Percentiles rank a stretch among this genome's conserved stretches.
These are phyloP conservation scores for Ganoderma lucidum DNA, from an alignment of 1,284 basidiomycete species.

Conservation along the genomic window DNA sequence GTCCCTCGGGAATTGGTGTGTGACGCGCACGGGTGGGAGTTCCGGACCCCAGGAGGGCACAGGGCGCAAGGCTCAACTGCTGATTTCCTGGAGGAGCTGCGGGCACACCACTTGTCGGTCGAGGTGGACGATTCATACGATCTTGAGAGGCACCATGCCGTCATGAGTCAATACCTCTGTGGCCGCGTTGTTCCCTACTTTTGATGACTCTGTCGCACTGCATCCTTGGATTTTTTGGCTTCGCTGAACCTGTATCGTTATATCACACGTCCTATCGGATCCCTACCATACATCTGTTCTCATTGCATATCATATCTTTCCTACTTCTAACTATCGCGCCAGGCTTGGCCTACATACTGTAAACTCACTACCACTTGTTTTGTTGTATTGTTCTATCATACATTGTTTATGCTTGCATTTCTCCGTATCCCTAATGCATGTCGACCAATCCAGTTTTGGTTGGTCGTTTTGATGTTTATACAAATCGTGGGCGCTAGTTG, in stretches of 20 bases:
- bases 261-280: background rate
- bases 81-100: slow-evolving; percentile 18
- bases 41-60: slow-evolving; percentile 14
- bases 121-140: slow-evolving; percentile 25
- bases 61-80: slow-evolving; percentile 6
- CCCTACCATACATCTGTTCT: background rate
- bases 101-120: slow-evolving; percentile 17
- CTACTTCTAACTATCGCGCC: background rate
- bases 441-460: background rate
- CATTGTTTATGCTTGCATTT: background rate
- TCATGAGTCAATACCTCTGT: background rate
- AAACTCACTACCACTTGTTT: background rate
- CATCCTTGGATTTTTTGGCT: background rate
- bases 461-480: background rate
- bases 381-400: slow-evolving; percentile 1
- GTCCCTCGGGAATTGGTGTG: background rate
- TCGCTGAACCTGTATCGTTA: background rate
- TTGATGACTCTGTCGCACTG: background rate
- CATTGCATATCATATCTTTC: background rate
- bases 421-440: background rate
- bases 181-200: background rate
- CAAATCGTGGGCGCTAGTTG: background rate
- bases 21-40: slow-evolving; percentile 19
- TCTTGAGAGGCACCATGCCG: slow-evolving; percentile 15
- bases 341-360: background rate